Base-by-base conservation (phyloP, 176 grass and related monocot genomes). In the Aechmea fasciata region DNA sequence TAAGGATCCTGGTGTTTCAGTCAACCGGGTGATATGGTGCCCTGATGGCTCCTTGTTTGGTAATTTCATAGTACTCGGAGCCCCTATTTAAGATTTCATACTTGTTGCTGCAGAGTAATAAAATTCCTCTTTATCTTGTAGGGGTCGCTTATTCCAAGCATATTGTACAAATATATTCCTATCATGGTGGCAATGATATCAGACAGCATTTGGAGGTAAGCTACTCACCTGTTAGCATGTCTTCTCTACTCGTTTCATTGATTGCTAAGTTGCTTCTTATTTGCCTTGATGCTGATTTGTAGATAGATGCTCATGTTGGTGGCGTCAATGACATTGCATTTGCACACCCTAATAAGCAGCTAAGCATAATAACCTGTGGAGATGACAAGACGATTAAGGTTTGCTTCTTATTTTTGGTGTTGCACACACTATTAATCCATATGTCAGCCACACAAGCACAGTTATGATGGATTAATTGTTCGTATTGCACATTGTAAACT, bases 301-400 rank as follows among this genome's bases (percentile, higher is more conserved):
- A 81, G 79, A 75, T 81, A 41, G 79, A 81, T 48, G 79, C 79
- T 25, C 79, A 81, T 69, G 47, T 62, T 63, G 79, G 79, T 50
- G 71, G 71, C 18, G 63, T 81, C 48, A 81, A 81, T 62, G 79
- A 81, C 51, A 65, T 81, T 48, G 71, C 79, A 41, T 81, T 81
- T 66, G 71, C 79, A 29, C 79, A 75, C 51, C 52, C 52, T 61
- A 28, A 41, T 49, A 50, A 74, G 22, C 57, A 81, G 48, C 23
- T 48, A 22, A 61, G 15, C 63, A 54, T 81, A 20, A 49, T 81
- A 49, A 81, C 79, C 2, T 57, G 71, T 23, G 78, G 78, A 48
- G 79, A 81, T 51, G 79, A 81, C 70, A 73, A 68, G n/a, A 62
- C 64, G 9, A 81, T 81, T 11, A 81, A 73, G 63, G 79, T 74